Conservation (phyloP, 2,329 filamentous ascomycete genomes). For the Diaporthe ampelina region DNA sequence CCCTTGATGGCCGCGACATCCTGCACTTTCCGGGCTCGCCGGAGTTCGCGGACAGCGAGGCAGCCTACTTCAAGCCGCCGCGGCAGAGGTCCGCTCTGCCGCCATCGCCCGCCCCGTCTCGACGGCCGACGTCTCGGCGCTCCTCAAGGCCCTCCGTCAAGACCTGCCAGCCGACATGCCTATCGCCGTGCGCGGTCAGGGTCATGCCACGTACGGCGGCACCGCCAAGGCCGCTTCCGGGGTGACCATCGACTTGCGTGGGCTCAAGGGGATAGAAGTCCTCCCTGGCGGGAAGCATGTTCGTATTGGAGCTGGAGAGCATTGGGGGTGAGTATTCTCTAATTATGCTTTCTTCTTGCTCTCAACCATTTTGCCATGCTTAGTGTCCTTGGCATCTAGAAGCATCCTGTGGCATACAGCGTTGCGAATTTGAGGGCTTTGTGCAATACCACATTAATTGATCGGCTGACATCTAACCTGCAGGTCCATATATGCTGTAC, state of each 20-base stretch:
- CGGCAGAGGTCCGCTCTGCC: conserved; percentile 1
- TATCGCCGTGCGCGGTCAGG: conserved; percentile 22
- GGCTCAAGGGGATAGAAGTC: conserved; percentile 16
- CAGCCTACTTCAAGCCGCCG: conserved; percentile 27
- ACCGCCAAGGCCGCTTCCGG: conserved; percentile 26
- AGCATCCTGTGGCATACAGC: no score
- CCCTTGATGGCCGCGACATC: conserved; percentile 21
- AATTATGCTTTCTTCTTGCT: no score
- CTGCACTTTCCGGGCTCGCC: conserved; percentile 31
- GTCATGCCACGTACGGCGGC: conserved; percentile 29
- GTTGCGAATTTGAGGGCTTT: no score
- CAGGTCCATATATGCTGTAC: no score
- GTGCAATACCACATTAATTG: no score
- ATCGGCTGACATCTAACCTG: no score
- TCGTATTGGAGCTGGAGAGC: conserved; percentile 28
- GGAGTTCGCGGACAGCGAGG: conserved; percentile 7
- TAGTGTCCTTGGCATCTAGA: no score
- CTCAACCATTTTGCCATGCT: no score
- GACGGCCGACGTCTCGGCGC: conserved; percentile 25
- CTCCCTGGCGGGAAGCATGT: background rate
- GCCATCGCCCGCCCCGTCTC: conserved; percentile 23
- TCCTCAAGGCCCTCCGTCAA: conserved; percentile 1
- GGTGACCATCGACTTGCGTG: conserved; percentile 32
- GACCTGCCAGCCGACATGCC: conserved; percentile 13
- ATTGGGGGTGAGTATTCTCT: background rate